A percentile compares a stretch with the other conserved stretches of the same genome.
phyloP scores from a whole-genome alignment of 2,329 filamentous ascomycete genomes.

The Teratosphaeria nubilosa region DNA sequence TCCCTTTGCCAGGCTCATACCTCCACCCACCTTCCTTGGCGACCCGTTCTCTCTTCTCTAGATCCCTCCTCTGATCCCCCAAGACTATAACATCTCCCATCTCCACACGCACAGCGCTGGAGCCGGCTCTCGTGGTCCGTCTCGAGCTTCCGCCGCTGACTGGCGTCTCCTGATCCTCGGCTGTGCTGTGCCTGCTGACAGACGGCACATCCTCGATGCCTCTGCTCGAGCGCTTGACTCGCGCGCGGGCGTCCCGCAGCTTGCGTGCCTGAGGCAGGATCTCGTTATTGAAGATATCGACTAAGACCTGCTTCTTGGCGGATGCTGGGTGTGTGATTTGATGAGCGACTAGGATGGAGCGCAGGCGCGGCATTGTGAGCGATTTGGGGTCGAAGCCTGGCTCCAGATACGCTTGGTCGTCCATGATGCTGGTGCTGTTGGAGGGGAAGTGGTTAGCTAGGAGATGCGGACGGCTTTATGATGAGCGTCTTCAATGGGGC shows the following conservation, averaged over 20 bases:
- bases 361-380: slow-evolving; percentile 78
- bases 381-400: slow-evolving; percentile 73
- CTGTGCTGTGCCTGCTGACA: slow-evolving; percentile 41
- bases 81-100: no score
- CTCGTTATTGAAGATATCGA: slow-evolving; percentile 72
- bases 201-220: slow-evolving; percentile 64
- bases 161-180: slow-evolving; percentile 41
- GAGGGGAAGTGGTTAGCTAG: no score
- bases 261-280: slow-evolving; percentile 69
- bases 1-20: no score
- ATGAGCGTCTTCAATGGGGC: no score
- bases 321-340: slow-evolving; percentile 75
- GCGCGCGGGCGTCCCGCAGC: slow-evolving; percentile 62
- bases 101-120: no score
- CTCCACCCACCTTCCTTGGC: no score
- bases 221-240: slow-evolving; percentile 74
- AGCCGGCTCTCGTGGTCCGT: slow-evolving; percentile 22
- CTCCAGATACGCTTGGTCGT: slow-evolving; percentile 74
- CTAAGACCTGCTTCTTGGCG: slow-evolving; percentile 82
- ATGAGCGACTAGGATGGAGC: slow-evolving; percentile 84
- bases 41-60: no score
- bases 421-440: no score
- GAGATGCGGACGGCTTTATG: no score
- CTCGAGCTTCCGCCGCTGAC: slow-evolving; percentile 18
- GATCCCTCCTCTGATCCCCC: no score